Evolutionary conservation across 805 yeast genomes (phyloP), one percentile per base, ranked within the genome.

Genomic region (Suhomyces faveliae): DNA sequence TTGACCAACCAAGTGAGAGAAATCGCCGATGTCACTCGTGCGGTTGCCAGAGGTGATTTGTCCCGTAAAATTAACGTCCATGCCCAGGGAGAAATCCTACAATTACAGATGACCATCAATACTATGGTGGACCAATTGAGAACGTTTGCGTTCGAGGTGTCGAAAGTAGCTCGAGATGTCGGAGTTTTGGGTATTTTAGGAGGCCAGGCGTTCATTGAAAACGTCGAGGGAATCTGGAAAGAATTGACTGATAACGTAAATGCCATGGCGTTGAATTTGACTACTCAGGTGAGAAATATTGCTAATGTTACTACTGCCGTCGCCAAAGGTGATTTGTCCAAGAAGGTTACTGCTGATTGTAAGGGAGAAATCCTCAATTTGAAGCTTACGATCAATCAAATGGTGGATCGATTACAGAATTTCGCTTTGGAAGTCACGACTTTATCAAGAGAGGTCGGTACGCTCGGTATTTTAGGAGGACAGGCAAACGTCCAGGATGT

Each of bases 161-260:
- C 92, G 2, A 80, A 90, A 51, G 95, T 88, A 10, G 92, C 96
- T 2, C 76, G 94, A 50, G 96, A 89, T 64, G 90, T 90, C 19
- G 96, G 96, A 63, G 95, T 88, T 13, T 87, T 87, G 56, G 96
- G 96, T 52, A 78, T 89, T 43, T 73, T 88, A 45, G 96, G 96
- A 45, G 96, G 96, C 7, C 96, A 88, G 64, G 95, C 96, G 1
- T 78, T 82, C 51, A 84, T 85, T 47, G 83, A 80, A 49, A 85
- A 83, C 50, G 91, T 87, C 22, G 87, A 85, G 55, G 96, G 96
- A 47, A 87, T 87, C 48, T 88, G 96, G 96, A 83, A 84, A 59
- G 91, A 86, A 60, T 75, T 89, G 39, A 84, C 95, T 2, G 96
- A 88, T 64, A 88, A 88, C 58, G 88, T 88, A 48, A 89, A 88